These are phyloP conservation scores for Chrysosporium keratinophilum DNA, from an alignment of 2,329 filamentous ascomycete species.

Conservation along the genomic window DNA sequence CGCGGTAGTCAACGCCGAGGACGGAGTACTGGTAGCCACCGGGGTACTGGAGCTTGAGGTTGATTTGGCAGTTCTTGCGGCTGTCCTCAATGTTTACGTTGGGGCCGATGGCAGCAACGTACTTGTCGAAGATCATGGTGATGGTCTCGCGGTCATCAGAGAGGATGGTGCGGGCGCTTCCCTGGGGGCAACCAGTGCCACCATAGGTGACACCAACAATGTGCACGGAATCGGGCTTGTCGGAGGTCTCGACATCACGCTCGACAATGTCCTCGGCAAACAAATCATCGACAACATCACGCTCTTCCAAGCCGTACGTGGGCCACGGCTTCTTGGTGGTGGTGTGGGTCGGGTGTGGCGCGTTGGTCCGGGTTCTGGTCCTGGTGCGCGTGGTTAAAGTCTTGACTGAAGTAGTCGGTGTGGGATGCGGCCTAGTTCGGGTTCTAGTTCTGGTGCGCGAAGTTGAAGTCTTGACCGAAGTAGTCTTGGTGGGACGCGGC, in stretches of 20 bases:
- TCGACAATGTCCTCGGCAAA: conserved; percentile 1
- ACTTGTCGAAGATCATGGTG: conserved; percentile 12
- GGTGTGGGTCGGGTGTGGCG: not conserved
- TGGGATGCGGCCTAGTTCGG: not conserved
- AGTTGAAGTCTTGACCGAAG: not conserved
- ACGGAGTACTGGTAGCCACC: conserved; percentile 14
- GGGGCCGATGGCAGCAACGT: conserved; percentile 8
- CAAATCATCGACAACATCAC: not conserved
- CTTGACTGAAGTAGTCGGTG: not conserved
- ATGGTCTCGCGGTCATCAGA: conserved; percentile 12
- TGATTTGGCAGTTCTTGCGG: conserved; percentile 16
- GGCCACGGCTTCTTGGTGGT: conserved; percentile 1
- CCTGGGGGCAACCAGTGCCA: conserved; percentile 13
- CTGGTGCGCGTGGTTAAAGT: not conserved
- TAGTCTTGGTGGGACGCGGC: not conserved
- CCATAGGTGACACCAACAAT: conserved; percentile 11
- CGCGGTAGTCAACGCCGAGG: conserved; percentile 12
- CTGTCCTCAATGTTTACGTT: conserved; percentile 4
- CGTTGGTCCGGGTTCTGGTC: not conserved
- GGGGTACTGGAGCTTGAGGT: conserved; percentile 15
- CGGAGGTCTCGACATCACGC: not conserved
- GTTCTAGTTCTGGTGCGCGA: not conserved
- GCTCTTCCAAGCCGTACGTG: not conserved
- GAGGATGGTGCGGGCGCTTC: conserved; percentile 8
- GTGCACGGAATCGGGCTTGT: conserved; percentile 7